Percentiles rank a stretch among this genome's conserved stretches.
Conservation (phyloP, 2,329 filamentous ascomycete genomes). For the Botrytis fragariae region DNA sequence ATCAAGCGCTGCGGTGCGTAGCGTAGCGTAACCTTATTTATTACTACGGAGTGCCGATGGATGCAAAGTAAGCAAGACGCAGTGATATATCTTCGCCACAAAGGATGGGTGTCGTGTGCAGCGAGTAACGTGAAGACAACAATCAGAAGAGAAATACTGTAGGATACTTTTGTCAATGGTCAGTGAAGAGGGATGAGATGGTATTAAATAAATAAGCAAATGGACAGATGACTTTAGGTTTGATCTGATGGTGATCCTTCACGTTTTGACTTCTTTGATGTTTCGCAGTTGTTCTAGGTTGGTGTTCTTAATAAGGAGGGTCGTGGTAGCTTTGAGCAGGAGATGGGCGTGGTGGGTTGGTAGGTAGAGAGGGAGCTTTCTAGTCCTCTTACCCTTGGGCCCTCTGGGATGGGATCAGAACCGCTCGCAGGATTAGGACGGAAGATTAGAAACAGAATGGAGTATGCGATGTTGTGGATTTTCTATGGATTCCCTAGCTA, state of each 20-base stretch:
- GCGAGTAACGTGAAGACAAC: background rate
- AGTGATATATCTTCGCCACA: background rate
- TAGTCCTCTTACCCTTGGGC: background rate
- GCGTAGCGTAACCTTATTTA: background rate
- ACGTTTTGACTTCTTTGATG: constrained; percentile 12
- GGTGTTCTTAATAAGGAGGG: background rate
- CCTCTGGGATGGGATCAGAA: background rate
- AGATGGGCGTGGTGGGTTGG: background rate
- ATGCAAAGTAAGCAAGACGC: background rate
- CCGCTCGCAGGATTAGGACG: background rate
- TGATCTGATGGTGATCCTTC: constrained; percentile 17
- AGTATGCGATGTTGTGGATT: background rate
- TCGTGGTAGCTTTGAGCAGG: background rate
- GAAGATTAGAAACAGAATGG: background rate
- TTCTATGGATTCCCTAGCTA: background rate
- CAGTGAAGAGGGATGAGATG: background rate
- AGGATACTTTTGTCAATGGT: background rate
- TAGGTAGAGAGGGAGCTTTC: background rate
- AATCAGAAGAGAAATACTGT: background rate
- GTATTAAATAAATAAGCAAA: background rate
- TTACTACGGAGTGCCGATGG: background rate
- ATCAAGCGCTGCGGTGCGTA: constrained; percentile 3
- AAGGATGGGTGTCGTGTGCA: background rate
- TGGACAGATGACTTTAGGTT: background rate
- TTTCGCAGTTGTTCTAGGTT: constrained; percentile 23